Base-by-base conservation (phyloP, 768 basidiomycete species). In the Artomyces pyxidatus region DNA sequence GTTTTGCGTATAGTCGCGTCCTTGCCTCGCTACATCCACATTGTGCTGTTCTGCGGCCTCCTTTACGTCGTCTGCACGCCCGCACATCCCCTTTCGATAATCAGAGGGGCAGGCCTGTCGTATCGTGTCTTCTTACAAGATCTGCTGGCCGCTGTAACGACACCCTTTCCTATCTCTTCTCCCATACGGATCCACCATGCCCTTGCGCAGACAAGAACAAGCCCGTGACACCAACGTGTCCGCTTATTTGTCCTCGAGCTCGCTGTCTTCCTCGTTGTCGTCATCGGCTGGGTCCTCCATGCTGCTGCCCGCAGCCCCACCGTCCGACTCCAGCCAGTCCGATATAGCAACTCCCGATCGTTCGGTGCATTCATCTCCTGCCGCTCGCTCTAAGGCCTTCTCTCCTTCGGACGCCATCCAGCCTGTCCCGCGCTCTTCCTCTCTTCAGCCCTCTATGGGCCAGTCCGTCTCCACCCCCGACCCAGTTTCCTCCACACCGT, bases 331-430 rank as follows among this genome's bases (percentile, higher is more conserved):
- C 46, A 65, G 61, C 50, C 64, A 59, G 61, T 70, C 71, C 58
- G 70, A 72, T 65, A 67, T 69, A 62, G 60, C 57, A 59, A 56
- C 58, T 58, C 61, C 67, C 63, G 74, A 76, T 75, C 72, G 67
- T 49, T 63, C 65, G 52, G 51, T 62, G 49, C 65, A 65, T 55
- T 57, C 65, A 54, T 62, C 66, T 51, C 53, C 58, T 37, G 52
- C 45, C 37, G 25, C 50, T 48, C 56, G 60, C 16, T 42, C 47
- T 51, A 61, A 62, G 49, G 43, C 57, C 40, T 59, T 55, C 56
- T 61, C 60, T 40, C 61, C 61, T 45, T 45, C 47, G 21, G 40
- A 39, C 50, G 47, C 53, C 60, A 62, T 59, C 59, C 53, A 57
- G 45, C 53, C 60, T 57, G 53, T 61, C 37, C 56, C 58, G 51